Base-by-base conservation (phyloP, 1,284 basidiomycete species). In the Trichosporon ovoides region DNA sequence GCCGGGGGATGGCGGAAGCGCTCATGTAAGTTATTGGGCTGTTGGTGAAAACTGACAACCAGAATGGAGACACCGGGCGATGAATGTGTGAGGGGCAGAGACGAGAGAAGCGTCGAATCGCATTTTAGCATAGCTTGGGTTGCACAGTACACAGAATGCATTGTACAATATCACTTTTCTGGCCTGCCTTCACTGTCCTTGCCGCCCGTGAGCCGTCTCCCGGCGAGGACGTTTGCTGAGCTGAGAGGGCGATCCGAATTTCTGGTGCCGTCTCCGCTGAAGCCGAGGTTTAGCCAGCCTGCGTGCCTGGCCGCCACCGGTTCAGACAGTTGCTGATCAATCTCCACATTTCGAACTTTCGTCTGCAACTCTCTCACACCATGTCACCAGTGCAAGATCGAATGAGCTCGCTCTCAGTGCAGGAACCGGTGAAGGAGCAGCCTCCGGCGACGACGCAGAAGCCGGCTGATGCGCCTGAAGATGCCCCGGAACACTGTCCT, bases 401-500 rank as follows among this genome's bases (percentile, higher is more conserved):
- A 22, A 48, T 48, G 43, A 31, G 22, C 22, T 48, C 43, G 24
- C 43, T 48, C 24, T 48, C 43, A 31, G 43, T 48, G n/a, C 43
- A 48, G 16, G 43, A 48, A 9, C 43, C 13, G 2, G 14, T 24
- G 22, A 28, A 43, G 38, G 7, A 5, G 20, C 13, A 43, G 19
- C 20, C 16, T 7, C 14, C 28, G 9, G 9, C 9, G 28, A 31
- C 50, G 34, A 20, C 52, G 0, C 18, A 50, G 36, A 18, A 34
- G 22, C 49, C 38, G 2, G 61, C 54, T 14, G 53, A 60, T 7
- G 53, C 91, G 0, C 89, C 89, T 3, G 80, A 82, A 38, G 89
- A 95, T 76, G 91, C 91, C 2, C 91, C 91, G 36, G 89, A 93
- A 68, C 91, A 93, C 71, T 95, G 91, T 78, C 91, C 91, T 16